phyloP scores from a whole-genome alignment of 352 stramenopile genomes.

The Globisporangium carolinianum region DNA sequence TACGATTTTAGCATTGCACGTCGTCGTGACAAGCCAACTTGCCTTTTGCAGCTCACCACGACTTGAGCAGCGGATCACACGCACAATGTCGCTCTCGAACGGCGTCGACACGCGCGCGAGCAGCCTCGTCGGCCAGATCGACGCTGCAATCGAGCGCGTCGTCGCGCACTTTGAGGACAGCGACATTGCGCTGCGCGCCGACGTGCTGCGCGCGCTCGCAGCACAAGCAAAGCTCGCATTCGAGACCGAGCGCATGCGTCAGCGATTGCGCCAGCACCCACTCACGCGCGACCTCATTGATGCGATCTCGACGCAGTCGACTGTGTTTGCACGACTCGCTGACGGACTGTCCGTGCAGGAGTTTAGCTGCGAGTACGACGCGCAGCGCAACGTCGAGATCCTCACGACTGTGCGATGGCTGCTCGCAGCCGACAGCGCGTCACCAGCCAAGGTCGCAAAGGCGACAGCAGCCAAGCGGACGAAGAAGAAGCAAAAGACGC shows the following conservation, averaged over 20 bases:
- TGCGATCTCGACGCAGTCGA: slow-evolving; percentile 33
- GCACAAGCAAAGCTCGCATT: slow-evolving; percentile 54
- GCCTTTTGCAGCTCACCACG: too few relatives aligned
- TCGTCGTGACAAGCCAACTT: too few relatives aligned
- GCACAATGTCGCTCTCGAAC: slow-evolving; percentile 14
- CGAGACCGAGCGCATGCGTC: slow-evolving; percentile 57
- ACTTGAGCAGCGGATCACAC: too few relatives aligned
- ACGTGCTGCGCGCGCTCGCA: slow-evolving; percentile 56
- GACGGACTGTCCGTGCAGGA: slow-evolving; percentile 36
- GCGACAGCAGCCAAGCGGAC: neutral
- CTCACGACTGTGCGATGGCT: slow-evolving; percentile 49
- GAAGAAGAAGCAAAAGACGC: slow-evolving; percentile 37
- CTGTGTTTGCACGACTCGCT: slow-evolving; percentile 40
- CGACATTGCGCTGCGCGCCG: slow-evolving; percentile 56
- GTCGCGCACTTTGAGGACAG: slow-evolving; percentile 65
- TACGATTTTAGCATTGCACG: too few relatives aligned
- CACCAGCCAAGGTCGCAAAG: slow-evolving; percentile 6
- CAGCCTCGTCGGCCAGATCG: slow-evolving; percentile 49
- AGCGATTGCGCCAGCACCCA: slow-evolving; percentile 52
- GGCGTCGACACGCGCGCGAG: slow-evolving; percentile 45
- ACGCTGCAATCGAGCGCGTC: slow-evolving; percentile 65
- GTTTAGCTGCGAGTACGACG: slow-evolving; percentile 61
- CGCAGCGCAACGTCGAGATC: slow-evolving; percentile 52
- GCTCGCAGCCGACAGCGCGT: slow-evolving; percentile 11
- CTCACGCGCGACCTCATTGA: slow-evolving; percentile 55